Base-by-base conservation (phyloP, 2,329 filamentous ascomycete species). In the Elsinoe arachidis region DNA sequence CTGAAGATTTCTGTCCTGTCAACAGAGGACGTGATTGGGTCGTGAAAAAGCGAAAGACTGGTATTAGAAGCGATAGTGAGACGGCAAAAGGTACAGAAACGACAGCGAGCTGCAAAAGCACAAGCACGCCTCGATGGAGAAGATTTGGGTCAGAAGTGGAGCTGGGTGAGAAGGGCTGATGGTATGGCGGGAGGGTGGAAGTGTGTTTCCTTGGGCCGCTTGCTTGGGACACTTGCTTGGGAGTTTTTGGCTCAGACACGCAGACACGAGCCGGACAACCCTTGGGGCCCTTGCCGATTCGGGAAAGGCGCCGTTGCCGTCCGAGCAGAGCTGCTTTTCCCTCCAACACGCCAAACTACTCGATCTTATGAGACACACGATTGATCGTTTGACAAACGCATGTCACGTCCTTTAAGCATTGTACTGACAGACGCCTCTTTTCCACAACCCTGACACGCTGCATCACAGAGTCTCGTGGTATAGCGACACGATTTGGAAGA, bases 1-100 rank as follows among this genome's bases (percentile, higher is more conserved):
- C 54, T 56, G 54, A 56, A 56, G 54, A 56, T 56, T 56, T 56
- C 54, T 19, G 17, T 19, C 49, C 14, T 26, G 26, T 37, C 26
- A 23, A 37, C 26, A 53, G 33, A 53, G 12, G 19, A 35, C 35
- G 49, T 35, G 35, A 23, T 35, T 6, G 33, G 38, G 49, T n/a
- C 6, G 34, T 26, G 41, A 23, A 39, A 21, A 53, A 53, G 49
- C 49, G 49, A 53, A 39, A 53, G 49, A 53, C 49, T 37, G 33
- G 7, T 53, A 53, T 38, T 53, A 53, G 19, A 53, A 53, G 49
- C 17, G 49, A 53, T 53, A 53, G 49, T 53, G 34, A 38, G 15
- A 19, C 19, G 7, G 26, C 12, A 37, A 19, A 39, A 39, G n/a
- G 12, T 19, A 39, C 49, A 53, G 35, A 35, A 53, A 39, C 49